Percentiles rank a stretch among this genome's conserved stretches.
These are phyloP conservation scores for Trichosporon sp. DNA, from an alignment of 1,284 basidiomycete genomes.

Conservation along the genomic window DNA sequence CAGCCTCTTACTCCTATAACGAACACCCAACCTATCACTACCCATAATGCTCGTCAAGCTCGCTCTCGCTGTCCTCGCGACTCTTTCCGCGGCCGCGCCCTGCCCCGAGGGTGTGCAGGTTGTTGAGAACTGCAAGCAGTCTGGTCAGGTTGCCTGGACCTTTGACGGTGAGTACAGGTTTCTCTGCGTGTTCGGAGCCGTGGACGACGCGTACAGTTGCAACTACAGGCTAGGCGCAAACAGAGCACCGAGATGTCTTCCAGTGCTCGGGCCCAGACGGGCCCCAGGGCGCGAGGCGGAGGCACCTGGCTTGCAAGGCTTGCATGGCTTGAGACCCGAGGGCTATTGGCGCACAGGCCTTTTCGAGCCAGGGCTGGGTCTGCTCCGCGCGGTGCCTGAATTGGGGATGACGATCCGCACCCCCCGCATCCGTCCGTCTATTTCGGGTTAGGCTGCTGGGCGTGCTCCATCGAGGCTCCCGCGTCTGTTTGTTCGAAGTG, in stretches of 20 bases:
- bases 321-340: too few relatives aligned
- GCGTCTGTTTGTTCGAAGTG: too few relatives aligned
- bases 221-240: neutral
- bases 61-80: slow-evolving; percentile 32
- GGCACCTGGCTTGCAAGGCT: too few relatives aligned
- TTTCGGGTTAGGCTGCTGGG: neutral
- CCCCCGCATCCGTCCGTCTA: neutral
- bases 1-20: neutral
- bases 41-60: slow-evolving; percentile 25
- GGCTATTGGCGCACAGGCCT: neutral
- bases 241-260: neutral
- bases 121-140: slow-evolving; percentile 46
- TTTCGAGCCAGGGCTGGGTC: neutral
- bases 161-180: slow-evolving; percentile 57
- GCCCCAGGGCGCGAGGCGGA: too few relatives aligned
- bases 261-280: neutral
- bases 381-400: slow-evolving; percentile 15
- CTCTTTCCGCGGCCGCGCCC: slow-evolving; percentile 30
- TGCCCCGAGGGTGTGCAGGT: slow-evolving; percentile 33
- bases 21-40: neutral
- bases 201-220: too few relatives aligned
- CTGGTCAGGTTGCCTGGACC: slow-evolving; percentile 58
- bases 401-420: slow-evolving; percentile 8
- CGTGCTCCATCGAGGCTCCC: too few relatives aligned
- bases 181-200: neutral